Evolutionary conservation across 257 asterid species (phyloP).

Genomic region (Nicotiana noctiflora): DNA sequence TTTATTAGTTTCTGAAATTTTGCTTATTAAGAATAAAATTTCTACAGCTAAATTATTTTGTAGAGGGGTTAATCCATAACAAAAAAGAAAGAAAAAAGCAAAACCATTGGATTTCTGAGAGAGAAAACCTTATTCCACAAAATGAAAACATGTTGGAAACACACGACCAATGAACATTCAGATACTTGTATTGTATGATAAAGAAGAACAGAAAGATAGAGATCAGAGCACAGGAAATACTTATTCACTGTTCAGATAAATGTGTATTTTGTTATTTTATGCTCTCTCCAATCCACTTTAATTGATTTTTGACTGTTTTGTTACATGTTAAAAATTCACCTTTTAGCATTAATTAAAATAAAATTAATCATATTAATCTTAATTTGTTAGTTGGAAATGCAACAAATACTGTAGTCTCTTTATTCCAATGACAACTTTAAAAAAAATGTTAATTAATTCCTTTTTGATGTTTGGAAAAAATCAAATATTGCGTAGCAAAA

Average conservation of each 20-base stretch:
- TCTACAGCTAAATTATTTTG: neutral
- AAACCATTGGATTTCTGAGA: neutral
- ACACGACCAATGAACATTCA: neutral
- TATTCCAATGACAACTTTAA: too few relatives aligned
- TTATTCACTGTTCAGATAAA: neutral
- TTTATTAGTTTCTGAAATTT: neutral
- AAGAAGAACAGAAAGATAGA: neutral
- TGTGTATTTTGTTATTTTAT: neutral
- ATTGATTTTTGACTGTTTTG: too few relatives aligned
- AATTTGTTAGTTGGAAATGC: too few relatives aligned
- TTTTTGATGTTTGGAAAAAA: too few relatives aligned
- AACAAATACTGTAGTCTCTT: too few relatives aligned
- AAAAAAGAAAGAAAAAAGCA: neutral
- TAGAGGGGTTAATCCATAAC: neutral
- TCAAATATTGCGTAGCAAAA: too few relatives aligned
- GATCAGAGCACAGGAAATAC: neutral
- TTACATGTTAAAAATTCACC: too few relatives aligned
- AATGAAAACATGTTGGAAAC: neutral
- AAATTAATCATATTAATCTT: too few relatives aligned
- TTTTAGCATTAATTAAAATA: too few relatives aligned
- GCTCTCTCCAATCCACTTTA: fast-evolving
- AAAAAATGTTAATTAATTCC: too few relatives aligned
- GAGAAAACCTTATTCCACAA: neutral
- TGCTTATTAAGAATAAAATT: neutral
- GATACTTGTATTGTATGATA: too few relatives aligned